Evolutionary conservation across 306 rosid species (phyloP).

Genomic region (Ormosia semicastrata): DNA sequence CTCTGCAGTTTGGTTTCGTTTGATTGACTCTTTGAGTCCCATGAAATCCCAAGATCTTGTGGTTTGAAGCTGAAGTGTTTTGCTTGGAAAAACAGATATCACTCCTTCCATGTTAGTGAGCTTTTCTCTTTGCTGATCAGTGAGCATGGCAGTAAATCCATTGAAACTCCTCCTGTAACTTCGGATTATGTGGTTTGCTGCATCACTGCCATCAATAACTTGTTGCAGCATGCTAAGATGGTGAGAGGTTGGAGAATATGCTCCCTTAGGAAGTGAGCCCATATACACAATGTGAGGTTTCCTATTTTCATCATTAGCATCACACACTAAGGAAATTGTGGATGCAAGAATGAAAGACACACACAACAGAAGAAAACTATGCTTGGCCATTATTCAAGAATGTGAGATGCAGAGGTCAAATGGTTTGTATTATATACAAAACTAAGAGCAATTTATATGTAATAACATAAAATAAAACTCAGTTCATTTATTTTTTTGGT

Average conservation of each 20-base stretch:
- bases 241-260: conserved; percentile 17
- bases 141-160: conserved; percentile 27
- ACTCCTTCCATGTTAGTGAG: conserved; percentile 25
- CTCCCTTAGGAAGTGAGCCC: neutral
- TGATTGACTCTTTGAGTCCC: conserved; percentile 3
- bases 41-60: conserved; percentile 59
- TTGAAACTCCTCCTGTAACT: conserved; percentile 28
- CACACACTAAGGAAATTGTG: neutral
- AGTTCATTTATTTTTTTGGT: no score
- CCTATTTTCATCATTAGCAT: neutral
- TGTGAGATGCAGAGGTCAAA: neutral
- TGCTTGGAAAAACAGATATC: conserved; percentile 41
- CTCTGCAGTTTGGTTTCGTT: conserved; percentile 1
- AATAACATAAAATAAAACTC: no score
- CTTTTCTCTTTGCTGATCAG: neutral
- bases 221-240: conserved; percentile 8
- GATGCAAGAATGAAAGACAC: neutral
- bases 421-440: no score
- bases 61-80: conserved; percentile 26
- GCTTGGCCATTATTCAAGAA: neutral
- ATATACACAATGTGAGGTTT: neutral
- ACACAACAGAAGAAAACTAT: neutral
- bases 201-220: neutral
- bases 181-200: neutral
- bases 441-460: no score